Conservation (phyloP, 371 early-diverging fungal genomes). For the Sporodiniella umbellata region DNA sequence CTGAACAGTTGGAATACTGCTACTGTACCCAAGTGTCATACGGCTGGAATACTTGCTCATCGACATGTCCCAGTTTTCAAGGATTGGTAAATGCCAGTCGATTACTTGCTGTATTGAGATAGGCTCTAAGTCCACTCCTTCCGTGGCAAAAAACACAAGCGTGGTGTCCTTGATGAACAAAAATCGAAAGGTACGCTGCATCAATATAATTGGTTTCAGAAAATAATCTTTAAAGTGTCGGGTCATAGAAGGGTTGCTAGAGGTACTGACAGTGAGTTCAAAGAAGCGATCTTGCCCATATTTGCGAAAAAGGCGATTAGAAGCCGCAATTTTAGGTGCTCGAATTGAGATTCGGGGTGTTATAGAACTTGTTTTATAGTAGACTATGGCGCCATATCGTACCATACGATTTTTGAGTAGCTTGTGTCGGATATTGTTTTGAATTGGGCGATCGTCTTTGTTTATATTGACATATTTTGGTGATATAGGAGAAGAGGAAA, state of each 20-base stretch:
- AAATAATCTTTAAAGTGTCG: conserved; percentile 11
- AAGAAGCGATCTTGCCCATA: conserved; percentile 39
- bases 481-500: not conserved
- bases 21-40: conserved; percentile 46
- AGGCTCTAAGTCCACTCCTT: conserved; percentile 26
- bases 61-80: conserved; percentile 39
- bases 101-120: conserved; percentile 35
- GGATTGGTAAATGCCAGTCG: conserved; percentile 45
- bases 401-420: conserved; percentile 20
- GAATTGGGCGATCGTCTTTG: not conserved
- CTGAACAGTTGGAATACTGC: conserved; percentile 35
- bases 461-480: not conserved
- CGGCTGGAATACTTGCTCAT: conserved; percentile 43
- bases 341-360: conserved; percentile 19
- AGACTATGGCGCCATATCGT: conserved; percentile 27
- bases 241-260: conserved; percentile 11
- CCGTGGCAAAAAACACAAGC: conserved; percentile 38
- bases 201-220: conserved; percentile 32
- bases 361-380: not conserved
- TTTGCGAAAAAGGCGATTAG: conserved; percentile 44
- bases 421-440: not conserved
- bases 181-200: conserved; percentile 34
- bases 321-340: conserved; percentile 29
- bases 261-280: conserved; percentile 24
- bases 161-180: conserved; percentile 39